These are phyloP conservation scores for Phytophthora boehmeriae DNA, from an alignment of 352 stramenopile species.

Conservation along the genomic window DNA sequence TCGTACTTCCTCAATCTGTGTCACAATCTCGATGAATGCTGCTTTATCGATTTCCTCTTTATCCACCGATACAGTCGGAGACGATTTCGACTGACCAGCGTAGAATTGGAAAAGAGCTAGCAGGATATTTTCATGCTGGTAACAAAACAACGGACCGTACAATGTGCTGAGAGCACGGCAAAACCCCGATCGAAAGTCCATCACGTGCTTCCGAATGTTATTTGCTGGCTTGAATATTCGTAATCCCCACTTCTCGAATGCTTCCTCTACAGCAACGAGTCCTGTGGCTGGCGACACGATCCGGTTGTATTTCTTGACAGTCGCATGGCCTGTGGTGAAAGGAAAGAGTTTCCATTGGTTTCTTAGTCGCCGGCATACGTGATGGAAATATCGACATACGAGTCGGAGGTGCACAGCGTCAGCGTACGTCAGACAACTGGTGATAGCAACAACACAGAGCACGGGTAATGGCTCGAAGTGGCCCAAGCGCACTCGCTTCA, in stretches of 20 bases:
- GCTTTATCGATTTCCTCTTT: conserved; percentile 48
- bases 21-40: conserved; percentile 68
- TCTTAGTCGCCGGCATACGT: conserved; percentile 40
- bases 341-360: conserved; percentile 62
- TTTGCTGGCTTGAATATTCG: conserved; percentile 49
- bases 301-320: conserved; percentile 42
- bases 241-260: conserved; percentile 65
- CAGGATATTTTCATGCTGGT: conserved; percentile 53
- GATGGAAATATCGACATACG: conserved; percentile 45
- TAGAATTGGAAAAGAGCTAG: conserved; percentile 47
- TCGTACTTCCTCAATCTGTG: conserved; percentile 60
- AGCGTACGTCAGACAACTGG: conserved; percentile 53
- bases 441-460: conserved; percentile 24
- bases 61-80: conserved; percentile 1
- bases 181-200: conserved; percentile 64
- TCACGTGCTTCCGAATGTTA: conserved; percentile 51
- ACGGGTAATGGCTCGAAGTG: conserved; percentile 35
- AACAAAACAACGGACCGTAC: conserved; percentile 60
- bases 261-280: conserved; percentile 47
- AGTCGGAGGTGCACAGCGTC: conserved; percentile 54
- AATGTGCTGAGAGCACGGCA: conserved; percentile 51
- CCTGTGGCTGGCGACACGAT: conserved; percentile 47
- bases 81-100: neutral
- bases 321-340: conserved; percentile 32
- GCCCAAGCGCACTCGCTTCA: conserved; percentile 28